Base-by-base conservation (phyloP, 1,284 basidiomycete species). In the Ustilago tritici region DNA sequence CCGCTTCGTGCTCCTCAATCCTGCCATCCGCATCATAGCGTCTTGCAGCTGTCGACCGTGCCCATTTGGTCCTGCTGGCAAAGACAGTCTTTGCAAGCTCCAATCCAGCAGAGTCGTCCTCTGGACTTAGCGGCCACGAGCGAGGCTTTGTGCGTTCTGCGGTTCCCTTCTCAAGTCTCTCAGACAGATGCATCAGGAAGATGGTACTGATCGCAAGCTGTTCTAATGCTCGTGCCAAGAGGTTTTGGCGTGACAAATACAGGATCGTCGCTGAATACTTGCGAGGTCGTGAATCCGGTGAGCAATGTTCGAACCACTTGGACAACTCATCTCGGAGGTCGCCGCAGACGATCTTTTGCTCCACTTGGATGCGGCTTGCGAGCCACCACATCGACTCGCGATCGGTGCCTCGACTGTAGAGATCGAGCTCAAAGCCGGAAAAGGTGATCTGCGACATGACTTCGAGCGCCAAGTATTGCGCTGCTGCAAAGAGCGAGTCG, bases 391-490 rank as follows among this genome's bases (percentile, higher is more conserved):
- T 76, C 23, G 43, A 54, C 28, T 71, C 54, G 32, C 65, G 40
- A 49, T 76, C 74, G 5, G 36, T 55, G 28, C 58, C 89, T 0
- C 88, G 84, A 9, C 89, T 88, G 79, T 94, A 93, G 9, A 95
- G 86, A 52, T 92, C 91, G 32, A 93, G 87, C 82, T 93, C 92
- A 74, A 93, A 92, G 1, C 92, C 93, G 0, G 92, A 90, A 56
- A 92, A 87, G 10, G 93, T 86, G 19, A 94, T 88, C 74, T 94
- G 92, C 43, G 90, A 88, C 11, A 92, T 88, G 28, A 89, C 87
- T 5, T 89, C 87, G 31, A 93, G 85, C 56, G 92, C 89, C 88
- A 91, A 90, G 15, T 90, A 75, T 17, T 91, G 86, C 3, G 90
- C 88, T 0, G 88, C 88, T 32, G 93, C 84, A 6, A 87, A 79